Percentiles rank a stretch among this genome's conserved stretches.
Evolutionary conservation across 345 rosid genomes (phyloP).

Genomic region (Syzygium grande): DNA sequence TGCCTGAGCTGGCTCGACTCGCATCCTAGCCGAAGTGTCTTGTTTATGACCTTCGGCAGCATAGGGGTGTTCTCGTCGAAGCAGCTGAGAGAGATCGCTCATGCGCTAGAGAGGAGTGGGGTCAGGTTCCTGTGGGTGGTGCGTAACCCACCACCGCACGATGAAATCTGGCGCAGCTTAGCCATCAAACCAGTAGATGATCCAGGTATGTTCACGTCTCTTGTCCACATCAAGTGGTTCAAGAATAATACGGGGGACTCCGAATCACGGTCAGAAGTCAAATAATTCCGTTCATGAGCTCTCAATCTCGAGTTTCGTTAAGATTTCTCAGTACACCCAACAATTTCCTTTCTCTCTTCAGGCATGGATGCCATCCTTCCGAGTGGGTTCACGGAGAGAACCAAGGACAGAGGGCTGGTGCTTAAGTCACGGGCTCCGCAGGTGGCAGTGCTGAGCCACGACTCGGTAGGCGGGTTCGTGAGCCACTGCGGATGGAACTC

Average conservation of each 20-base stretch:
- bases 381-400: constrained; percentile 19
- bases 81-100: constrained; percentile 27
- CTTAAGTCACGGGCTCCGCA: constrained; percentile 36
- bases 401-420: constrained; percentile 15
- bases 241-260: background rate
- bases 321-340: background rate
- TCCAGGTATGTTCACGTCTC: background rate
- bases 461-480: constrained; percentile 27
- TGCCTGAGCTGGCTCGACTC: constrained; percentile 23
- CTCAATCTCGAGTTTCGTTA: background rate
- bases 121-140: constrained; percentile 28
- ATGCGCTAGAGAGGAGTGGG: constrained; percentile 25
- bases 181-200: background rate
- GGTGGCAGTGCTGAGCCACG: constrained; percentile 14
- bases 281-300: background rate
- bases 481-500: constrained; percentile 48
- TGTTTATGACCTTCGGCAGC: constrained; percentile 28
- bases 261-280: background rate
- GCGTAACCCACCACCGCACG: constrained; percentile 13
- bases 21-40: constrained; percentile 18
- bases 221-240: background rate
- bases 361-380: constrained; percentile 6
- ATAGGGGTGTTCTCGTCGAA: constrained; percentile 10
- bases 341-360: background rate
- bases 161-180: background rate